Percentiles rank a stretch among this genome's conserved stretches.
phyloP scores from a whole-genome alignment of 2,329 filamentous ascomycete genomes.

The Monilinia laxa region DNA sequence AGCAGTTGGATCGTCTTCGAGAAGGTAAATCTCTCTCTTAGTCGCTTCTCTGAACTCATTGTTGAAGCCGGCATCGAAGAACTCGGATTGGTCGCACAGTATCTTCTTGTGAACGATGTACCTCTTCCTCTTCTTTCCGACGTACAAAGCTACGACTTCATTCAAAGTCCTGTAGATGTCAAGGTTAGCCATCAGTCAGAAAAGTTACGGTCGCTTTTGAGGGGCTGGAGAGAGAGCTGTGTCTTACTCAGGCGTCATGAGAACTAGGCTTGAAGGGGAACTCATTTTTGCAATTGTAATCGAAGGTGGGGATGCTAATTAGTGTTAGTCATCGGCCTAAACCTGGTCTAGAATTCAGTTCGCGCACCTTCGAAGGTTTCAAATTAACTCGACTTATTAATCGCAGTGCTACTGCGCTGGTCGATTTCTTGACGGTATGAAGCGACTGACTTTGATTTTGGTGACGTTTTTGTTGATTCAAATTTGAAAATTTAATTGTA shows the following conservation, averaged over 20 bases:
- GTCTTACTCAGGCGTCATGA: slow-evolving; percentile 14
- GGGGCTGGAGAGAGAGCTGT: background rate
- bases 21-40: slow-evolving; percentile 16
- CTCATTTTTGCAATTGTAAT: background rate
- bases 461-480: background rate
- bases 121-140: slow-evolving; percentile 22
- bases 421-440: background rate
- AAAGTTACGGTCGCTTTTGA: accelerated
- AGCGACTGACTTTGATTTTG: background rate
- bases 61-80: slow-evolving; percentile 25
- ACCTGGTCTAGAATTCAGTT: background rate
- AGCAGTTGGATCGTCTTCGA: slow-evolving; percentile 20
- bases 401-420: no score
- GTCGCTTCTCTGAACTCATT: background rate
- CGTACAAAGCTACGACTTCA: slow-evolving; percentile 24
- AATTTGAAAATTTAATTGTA: background rate
- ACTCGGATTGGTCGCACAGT: slow-evolving; percentile 26
- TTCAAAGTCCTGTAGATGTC: background rate
- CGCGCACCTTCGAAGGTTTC: background rate
- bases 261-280: background rate
- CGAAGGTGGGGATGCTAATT: background rate
- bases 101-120: slow-evolving; percentile 30
- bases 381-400: no score
- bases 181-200: background rate
- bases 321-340: background rate